Conservation (phyloP, 139 green algal genomes). For the Chlorella ohadii region DNA sequence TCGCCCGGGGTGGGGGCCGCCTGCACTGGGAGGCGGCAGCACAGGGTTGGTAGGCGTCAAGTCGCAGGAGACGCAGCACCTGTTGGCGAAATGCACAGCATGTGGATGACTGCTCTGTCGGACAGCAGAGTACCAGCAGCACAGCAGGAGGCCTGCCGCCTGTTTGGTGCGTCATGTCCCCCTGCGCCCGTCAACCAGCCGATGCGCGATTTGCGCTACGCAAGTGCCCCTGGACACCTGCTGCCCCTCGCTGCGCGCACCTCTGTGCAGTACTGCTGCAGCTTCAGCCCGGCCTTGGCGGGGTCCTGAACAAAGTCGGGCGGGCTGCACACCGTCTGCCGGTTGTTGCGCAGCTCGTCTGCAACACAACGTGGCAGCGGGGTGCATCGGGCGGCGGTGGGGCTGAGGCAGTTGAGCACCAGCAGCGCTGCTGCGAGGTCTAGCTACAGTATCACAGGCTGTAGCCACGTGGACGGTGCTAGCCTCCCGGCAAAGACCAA, state of each 20-base stretch:
- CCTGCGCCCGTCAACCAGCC: no score
- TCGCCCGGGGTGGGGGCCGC: background rate
- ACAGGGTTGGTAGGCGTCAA: no score
- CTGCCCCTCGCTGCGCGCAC: background rate
- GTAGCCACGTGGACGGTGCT: background rate
- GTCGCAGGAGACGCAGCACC: no score
- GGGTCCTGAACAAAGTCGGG: slow-evolving; percentile 11
- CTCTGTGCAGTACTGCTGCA: background rate
- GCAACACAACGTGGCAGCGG: background rate
- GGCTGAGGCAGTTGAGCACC: no score
- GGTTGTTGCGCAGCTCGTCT: slow-evolving; percentile 31
- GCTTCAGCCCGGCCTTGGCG: background rate
- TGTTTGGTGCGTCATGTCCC: no score
- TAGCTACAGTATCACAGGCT: background rate
- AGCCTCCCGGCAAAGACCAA: background rate
- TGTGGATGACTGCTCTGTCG: no score
- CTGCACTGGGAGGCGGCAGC: background rate
- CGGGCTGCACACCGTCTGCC: background rate
- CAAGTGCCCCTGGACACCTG: no score
- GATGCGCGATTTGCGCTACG: no score
- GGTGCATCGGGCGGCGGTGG: no score
- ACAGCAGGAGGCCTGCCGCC: no score
- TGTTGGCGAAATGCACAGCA: no score
- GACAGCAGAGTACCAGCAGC: background rate
- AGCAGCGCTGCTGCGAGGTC: background rate